phyloP scores from a whole-genome alignment of 2,329 filamentous ascomycete genomes.

The Bertia moriformis region DNA sequence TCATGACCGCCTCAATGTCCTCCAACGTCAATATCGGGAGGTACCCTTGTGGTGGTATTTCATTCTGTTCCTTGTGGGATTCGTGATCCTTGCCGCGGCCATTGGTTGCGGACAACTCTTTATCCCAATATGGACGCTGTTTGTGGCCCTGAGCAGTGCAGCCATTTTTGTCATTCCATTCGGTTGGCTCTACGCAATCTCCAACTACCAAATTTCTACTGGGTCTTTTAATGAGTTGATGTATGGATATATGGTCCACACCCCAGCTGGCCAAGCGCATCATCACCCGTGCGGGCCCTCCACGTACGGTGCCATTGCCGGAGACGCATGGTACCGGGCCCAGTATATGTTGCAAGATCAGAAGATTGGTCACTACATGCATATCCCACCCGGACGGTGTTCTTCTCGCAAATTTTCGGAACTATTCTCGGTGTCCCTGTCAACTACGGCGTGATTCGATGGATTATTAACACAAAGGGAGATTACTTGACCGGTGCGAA shows the following conservation, averaged over 20 bases:
- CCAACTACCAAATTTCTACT: conserved; percentile 23
- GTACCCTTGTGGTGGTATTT: conserved; percentile 45
- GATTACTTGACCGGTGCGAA: conserved; percentile 35
- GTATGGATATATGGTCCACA: conserved; percentile 43
- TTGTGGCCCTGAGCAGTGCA: conserved; percentile 38
- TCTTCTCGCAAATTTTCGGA: conserved; percentile 46
- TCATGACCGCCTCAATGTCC: conserved; percentile 39
- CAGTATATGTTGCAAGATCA: conserved; percentile 45
- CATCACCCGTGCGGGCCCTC: conserved; percentile 43
- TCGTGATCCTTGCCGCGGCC: conserved; percentile 22
- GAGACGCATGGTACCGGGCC: conserved; percentile 45
- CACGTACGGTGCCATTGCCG: conserved; percentile 41
- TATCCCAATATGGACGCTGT: conserved; percentile 44
- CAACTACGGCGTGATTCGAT: conserved; percentile 45
- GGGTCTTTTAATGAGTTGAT: conserved; percentile 44
- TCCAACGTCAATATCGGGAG: conserved; percentile 40
- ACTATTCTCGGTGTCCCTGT: conserved; percentile 42
- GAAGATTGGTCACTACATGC: conserved; percentile 52
- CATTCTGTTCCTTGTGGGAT: conserved; percentile 29
- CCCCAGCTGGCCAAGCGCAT: conserved; percentile 22
- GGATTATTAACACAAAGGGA: conserved; percentile 40
- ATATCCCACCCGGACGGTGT: conserved; percentile 42
- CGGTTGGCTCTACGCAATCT: conserved; percentile 6
- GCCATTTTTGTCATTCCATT: conserved; percentile 40
- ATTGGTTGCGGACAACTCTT: conserved; percentile 34